Base-by-base conservation (phyloP, 352 stramenopile species). In the Phytophthora ohioensis region DNA sequence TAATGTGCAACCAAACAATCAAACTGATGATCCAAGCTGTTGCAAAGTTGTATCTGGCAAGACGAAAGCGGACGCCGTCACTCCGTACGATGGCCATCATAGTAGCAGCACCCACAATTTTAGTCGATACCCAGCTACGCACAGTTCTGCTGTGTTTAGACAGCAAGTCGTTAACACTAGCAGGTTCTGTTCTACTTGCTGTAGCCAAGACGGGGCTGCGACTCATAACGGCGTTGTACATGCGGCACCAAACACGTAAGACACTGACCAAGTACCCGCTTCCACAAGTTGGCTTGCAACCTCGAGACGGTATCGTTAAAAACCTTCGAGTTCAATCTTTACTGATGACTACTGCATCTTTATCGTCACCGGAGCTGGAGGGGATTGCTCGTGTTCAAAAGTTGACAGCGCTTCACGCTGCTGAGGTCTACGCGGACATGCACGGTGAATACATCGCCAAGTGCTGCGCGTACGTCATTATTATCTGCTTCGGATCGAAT, bases 361-460 rank as follows among this genome's bases (percentile, higher is more conserved):
- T 60, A 39, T 70, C 46, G 4, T 42, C 67, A 9, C 60, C 53
- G 5, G 53, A 70, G 55, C 15, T 69, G 12, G 43, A 69, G 11
- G 54, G 59, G 8, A 51, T 74, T 7, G 67, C 59, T 61, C 46
- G 52, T 39, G 39, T 61, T 6, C 67, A 70, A 27, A 79, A 79
- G 36, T 13, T 74, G 17, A 69, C 51, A 10, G 59, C 59, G 9
- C 42, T 70, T 2, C 79, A 87, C n/a, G 79, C 76, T 2, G 76
- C 76, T 2, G 79, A 84, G 38, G 79, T 87, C 2, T 87, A 83
- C 32, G 76, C 74, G 3, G 76, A 81, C 47, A 87, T 83, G 79
- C 71, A 87, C 53, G 79, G 61, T 41, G 79, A 87, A 55, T 84
- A 81, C 45, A 84, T 87, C 39, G 79, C 76, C 5, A 82, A 84